phyloP scores from a whole-genome alignment of 805 yeast genomes.

The Saccharomyces mikatae region DNA sequence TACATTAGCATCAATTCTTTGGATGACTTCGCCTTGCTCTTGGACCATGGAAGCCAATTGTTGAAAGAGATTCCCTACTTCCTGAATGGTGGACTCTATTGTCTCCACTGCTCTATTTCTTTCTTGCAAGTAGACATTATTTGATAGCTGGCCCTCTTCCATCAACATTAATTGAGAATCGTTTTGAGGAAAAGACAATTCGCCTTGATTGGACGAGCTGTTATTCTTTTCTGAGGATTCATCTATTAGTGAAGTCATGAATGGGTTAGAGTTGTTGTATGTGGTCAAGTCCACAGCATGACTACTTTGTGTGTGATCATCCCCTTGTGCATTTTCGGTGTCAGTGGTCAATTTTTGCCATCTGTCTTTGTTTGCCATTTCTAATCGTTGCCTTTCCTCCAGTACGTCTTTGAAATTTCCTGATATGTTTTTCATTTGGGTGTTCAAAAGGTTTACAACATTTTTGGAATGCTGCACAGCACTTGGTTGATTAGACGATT shows the following conservation, averaged over 20 bases:
- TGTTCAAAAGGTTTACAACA: constrained; percentile 78
- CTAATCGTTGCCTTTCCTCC: constrained; percentile 77
- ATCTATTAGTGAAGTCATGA: constrained; percentile 30
- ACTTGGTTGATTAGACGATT: constrained; percentile 35
- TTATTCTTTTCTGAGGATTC: constrained; percentile 8
- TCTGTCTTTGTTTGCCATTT: constrained; percentile 68
- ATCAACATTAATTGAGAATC: constrained; percentile 73
- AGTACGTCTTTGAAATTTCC: constrained; percentile 88
- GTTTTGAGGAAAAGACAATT: constrained; percentile 65
- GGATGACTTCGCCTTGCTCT: constrained; percentile 94
- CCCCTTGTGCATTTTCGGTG: constrained; percentile 2
- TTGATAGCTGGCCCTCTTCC: constrained; percentile 66
- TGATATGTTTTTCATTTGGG: constrained; percentile 84
- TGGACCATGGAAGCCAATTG: constrained; percentile 96
- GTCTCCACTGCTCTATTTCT: constrained; percentile 90
- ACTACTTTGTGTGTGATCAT: constrained; percentile 3
- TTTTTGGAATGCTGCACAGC: constrained; percentile 78
- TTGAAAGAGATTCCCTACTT: constrained; percentile 88
- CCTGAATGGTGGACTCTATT: constrained; percentile 93
- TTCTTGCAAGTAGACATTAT: constrained; percentile 63
- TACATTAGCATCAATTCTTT: constrained; percentile 88
- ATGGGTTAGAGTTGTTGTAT: constrained; percentile 35
- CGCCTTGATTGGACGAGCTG: constrained; percentile 15
- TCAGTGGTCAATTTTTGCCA: constrained; percentile 72
- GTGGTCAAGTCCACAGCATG: constrained; percentile 5